Conservation (phyloP, 1,284 basidiomycete species). For the Tranzscheliella williamsii region DNA sequence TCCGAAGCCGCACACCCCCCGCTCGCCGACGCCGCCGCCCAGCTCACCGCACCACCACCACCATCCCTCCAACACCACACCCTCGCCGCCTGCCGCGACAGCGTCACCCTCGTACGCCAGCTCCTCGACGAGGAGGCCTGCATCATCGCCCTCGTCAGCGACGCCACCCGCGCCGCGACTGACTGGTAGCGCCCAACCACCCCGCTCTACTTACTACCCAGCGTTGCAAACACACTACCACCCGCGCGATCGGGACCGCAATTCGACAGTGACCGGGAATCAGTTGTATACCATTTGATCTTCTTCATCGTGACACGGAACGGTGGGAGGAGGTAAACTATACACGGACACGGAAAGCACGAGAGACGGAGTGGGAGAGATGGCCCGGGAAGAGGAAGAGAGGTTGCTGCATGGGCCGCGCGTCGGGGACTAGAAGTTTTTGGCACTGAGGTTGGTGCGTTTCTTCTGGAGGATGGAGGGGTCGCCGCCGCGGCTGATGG, state of each 20-base stretch:
- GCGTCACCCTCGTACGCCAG: conserved; percentile 23
- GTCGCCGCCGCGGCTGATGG: conserved; percentile 42
- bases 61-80: conserved; percentile 3
- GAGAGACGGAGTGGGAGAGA: no score
- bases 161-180: conserved; percentile 9
- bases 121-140: conserved; percentile 32
- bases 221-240: no score
- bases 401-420: no score
- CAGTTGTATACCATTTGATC: no score
- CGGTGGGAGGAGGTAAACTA: no score
- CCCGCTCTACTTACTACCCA: no score
- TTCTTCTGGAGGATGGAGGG: conserved; percentile 29
- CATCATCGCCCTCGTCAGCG: conserved; percentile 19
- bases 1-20: neutral
- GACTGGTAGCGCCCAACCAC: no score
- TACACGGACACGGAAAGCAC: no score
- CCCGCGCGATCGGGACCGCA: no score
- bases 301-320: no score
- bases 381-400: no score
- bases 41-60: neutral
- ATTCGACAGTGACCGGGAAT: no score
- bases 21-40: neutral
- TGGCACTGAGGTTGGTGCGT: conserved; percentile 34
- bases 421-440: conserved; percentile 39
- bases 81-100: conserved; percentile 1